Conservation (phyloP, 2,329 filamentous ascomycete species). For the Polytolypa hystricis region DNA sequence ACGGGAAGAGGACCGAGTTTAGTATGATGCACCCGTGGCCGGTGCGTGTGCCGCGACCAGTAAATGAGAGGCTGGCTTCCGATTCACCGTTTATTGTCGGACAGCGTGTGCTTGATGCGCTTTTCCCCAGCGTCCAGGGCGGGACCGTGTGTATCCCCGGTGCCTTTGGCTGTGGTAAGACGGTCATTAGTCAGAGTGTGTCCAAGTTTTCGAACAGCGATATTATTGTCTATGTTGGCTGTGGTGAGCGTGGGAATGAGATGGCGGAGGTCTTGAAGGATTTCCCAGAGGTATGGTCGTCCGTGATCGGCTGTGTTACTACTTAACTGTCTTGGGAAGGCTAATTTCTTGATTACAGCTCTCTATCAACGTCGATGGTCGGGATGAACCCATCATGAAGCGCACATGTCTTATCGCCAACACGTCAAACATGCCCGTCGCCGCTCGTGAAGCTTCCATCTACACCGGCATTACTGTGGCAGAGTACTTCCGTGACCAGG, state of each 20-base stretch:
- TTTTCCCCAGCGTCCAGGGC: constrained; percentile 93
- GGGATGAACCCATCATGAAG: constrained; percentile 99
- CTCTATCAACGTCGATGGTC: constrained; percentile 84
- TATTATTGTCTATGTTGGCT: constrained; percentile 95
- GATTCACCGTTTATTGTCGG: constrained; percentile 90
- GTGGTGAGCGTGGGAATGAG: constrained; percentile 91
- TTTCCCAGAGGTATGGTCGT: constrained; percentile 63
- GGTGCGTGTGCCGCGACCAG: constrained; percentile 86
- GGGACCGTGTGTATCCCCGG: constrained; percentile 97
- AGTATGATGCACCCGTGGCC: constrained; percentile 99
- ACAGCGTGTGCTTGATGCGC: constrained; percentile 87
- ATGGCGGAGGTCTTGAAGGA: constrained; percentile 99
- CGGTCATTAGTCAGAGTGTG: constrained; percentile 94
- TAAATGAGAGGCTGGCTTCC: constrained; percentile 82
- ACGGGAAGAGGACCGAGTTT: constrained; percentile 87
- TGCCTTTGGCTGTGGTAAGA: constrained; percentile 98
- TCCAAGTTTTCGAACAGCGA: constrained; percentile 99
- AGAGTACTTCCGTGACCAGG: constrained; percentile 95
- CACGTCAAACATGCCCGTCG: constrained; percentile 99
- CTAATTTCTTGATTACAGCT: constrained; percentile 40
- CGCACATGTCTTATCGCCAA: constrained; percentile 97
- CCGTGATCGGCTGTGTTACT: not conserved
- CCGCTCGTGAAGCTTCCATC: constrained; percentile 94
- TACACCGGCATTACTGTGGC: constrained; percentile 93
- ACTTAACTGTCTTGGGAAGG: not conserved